phyloP scores from a whole-genome alignment of 768 basidiomycete genomes.

The Termitomyces sp. region DNA sequence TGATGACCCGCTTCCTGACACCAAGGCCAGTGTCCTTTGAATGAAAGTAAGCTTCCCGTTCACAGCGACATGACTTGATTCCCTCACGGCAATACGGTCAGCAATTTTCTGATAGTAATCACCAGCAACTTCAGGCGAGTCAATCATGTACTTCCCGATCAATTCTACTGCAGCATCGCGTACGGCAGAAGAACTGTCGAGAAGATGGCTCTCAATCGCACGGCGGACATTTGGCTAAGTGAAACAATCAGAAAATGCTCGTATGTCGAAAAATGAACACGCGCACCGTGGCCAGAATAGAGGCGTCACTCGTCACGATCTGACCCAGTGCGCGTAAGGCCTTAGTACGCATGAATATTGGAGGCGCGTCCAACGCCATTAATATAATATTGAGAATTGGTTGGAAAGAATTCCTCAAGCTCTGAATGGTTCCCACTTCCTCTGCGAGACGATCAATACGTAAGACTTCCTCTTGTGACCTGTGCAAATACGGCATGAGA shows the following conservation, averaged over 20 bases:
- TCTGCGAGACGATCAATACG: constrained; percentile 69
- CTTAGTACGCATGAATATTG: constrained; percentile 92
- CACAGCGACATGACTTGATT: not conserved
- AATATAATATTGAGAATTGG: constrained; percentile 79
- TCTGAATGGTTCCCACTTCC: constrained; percentile 72
- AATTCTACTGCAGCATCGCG: constrained; percentile 96
- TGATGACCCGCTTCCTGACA: constrained; percentile 95
- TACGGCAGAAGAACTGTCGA: constrained; percentile 90
- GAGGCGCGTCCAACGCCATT: constrained; percentile 72
- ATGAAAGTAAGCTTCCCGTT: not conserved
- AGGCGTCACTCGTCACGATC: constrained; percentile 85
- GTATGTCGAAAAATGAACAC: not conserved
- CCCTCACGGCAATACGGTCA: constrained; percentile 81
- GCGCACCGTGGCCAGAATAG: constrained; percentile 67
- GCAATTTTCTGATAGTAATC: constrained; percentile 88
- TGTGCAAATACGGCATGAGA: constrained; percentile 18
- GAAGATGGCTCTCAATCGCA: constrained; percentile 84
- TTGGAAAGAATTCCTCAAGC: constrained; percentile 74
- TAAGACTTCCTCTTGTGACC: constrained; percentile 64
- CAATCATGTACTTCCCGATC: constrained; percentile 95
- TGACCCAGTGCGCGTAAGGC: constrained; percentile 86
- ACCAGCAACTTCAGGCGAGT: constrained; percentile 79
- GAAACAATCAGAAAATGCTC: not conserved
- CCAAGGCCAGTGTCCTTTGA: constrained; percentile 86
- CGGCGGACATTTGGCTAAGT: constrained; percentile 69